Evolutionary conservation across 164 flowering plant genomes (phyloP).

Genomic region (Buxus sempervirens): DNA sequence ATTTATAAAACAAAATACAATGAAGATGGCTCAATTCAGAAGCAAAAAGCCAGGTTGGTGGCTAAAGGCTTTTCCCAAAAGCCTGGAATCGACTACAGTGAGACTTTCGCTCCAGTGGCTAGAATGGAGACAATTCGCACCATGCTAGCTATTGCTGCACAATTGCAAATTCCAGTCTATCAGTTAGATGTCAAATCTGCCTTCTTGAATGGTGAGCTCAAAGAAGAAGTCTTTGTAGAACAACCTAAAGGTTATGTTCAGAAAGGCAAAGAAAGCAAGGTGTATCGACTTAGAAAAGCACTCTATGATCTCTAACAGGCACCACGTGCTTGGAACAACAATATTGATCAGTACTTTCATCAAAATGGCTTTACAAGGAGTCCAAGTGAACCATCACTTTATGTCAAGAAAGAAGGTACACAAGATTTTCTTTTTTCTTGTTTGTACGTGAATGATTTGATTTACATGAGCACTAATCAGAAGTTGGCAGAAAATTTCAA

Average conservation of each 20-base stretch:
- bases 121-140: too few relatives aligned
- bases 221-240: slow-evolving; percentile 6
- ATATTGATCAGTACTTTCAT: slow-evolving; percentile 2
- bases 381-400: slow-evolving; percentile 9
- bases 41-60: slow-evolving; percentile 1
- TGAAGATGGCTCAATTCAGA: neutral
- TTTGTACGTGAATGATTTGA: too few relatives aligned
- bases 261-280: slow-evolving; percentile 8
- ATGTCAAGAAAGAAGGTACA: slow-evolving; percentile 10
- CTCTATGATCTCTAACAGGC: slow-evolving; percentile 8
- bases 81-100: too few relatives aligned
- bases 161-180: neutral
- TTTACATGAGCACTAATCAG: too few relatives aligned
- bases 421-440: too few relatives aligned
- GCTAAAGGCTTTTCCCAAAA: slow-evolving; percentile 1
- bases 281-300: slow-evolving; percentile 5
- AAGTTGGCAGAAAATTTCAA: slow-evolving; percentile 13
- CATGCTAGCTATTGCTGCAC: too few relatives aligned
- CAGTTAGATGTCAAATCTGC: neutral
- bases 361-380: slow-evolving; percentile 5
- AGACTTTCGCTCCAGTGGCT: too few relatives aligned
- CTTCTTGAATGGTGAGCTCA: too few relatives aligned
- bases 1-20: slow-evolving; percentile 2
- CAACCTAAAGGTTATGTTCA: neutral
- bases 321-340: slow-evolving; percentile 12